Percentiles rank a stretch among this genome's conserved stretches.
These are phyloP conservation scores for Trametes polyzona DNA, from an alignment of 1,284 basidiomycete genomes.

Conservation along the genomic window DNA sequence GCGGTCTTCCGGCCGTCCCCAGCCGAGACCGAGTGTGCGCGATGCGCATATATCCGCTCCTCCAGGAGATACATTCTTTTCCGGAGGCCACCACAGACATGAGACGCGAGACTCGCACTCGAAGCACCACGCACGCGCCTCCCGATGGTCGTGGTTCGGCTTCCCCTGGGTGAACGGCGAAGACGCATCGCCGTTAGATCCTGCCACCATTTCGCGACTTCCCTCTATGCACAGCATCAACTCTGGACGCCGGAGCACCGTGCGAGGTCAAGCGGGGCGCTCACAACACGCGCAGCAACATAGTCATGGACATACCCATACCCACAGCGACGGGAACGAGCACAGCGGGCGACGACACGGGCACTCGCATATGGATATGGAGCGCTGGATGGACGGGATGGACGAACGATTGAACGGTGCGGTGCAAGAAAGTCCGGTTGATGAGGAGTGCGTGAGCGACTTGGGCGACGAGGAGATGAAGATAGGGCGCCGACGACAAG, in stretches of 20 bases:
- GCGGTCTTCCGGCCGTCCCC: neutral
- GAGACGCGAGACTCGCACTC: slow-evolving; percentile 42
- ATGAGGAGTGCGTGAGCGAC: slow-evolving; percentile 24
- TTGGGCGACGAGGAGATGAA: slow-evolving; percentile 33
- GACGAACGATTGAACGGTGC: slow-evolving; percentile 19
- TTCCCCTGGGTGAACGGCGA: slow-evolving; percentile 13
- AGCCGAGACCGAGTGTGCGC: slow-evolving; percentile 6
- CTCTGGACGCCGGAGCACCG: neutral
- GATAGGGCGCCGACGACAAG: slow-evolving; percentile 58
- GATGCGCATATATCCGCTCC: slow-evolving; percentile 7
- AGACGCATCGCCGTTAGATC: neutral
- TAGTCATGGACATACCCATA: slow-evolving; percentile 21
- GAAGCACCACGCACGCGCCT: slow-evolving; percentile 40
- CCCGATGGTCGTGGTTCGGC: slow-evolving; percentile 21
- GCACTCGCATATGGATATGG: slow-evolving; percentile 35
- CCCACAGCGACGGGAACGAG: slow-evolving; percentile 20
- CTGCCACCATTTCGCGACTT: neutral
- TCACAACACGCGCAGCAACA: slow-evolving; percentile 6
- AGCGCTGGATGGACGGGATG: slow-evolving; percentile 28
- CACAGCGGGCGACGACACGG: slow-evolving; percentile 35
- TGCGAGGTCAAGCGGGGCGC: slow-evolving; percentile 18
- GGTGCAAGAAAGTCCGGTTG: slow-evolving; percentile 26
- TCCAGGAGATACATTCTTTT: slow-evolving; percentile 29
- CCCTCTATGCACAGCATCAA: neutral
- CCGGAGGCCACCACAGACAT: slow-evolving; percentile 48